phyloP scores from a whole-genome alignment of 495 filamentous ascomycete species.

The Sporormia fimetaria region DNA sequence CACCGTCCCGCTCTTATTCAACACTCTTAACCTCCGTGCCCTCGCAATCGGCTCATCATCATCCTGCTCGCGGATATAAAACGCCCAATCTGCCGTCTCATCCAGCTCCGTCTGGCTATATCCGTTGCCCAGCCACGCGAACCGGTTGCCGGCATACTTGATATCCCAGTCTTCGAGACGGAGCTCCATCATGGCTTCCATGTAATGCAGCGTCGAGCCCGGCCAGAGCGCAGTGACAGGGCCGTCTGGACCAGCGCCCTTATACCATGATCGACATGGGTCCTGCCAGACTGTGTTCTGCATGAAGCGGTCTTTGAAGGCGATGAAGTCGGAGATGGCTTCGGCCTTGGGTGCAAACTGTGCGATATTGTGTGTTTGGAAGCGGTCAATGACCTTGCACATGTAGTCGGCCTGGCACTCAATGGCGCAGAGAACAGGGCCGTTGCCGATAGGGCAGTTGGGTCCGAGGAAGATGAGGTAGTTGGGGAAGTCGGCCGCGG shows the following conservation, averaged over 20 bases:
- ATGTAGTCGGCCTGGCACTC: slow-evolving; percentile 45
- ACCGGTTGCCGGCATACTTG: slow-evolving; percentile 37
- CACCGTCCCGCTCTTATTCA: slow-evolving; percentile 28
- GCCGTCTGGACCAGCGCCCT: slow-evolving; percentile 30
- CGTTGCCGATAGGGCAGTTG: slow-evolving; percentile 40
- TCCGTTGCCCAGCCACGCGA: slow-evolving; percentile 42
- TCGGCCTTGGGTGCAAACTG: slow-evolving; percentile 32
- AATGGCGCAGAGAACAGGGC: slow-evolving; percentile 25
- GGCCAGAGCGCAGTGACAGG: slow-evolving; percentile 34
- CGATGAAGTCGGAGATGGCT: slow-evolving; percentile 38
- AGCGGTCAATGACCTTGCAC: slow-evolving; percentile 38
- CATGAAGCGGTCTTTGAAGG: slow-evolving; percentile 40
- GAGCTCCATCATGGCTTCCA: slow-evolving; percentile 39
- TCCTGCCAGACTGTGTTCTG: slow-evolving; percentile 37
- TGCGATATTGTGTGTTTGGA: slow-evolving; percentile 30
- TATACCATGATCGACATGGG: slow-evolving; percentile 47
- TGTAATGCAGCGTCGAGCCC: slow-evolving; percentile 35
- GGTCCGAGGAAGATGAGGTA: slow-evolving; percentile 30
- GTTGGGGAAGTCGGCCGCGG: slow-evolving; percentile 28
- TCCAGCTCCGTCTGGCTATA: slow-evolving; percentile 25
- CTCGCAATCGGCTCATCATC: slow-evolving; percentile 29
- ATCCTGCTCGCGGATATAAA: slow-evolving; percentile 35
- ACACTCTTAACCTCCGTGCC: slow-evolving; percentile 25
- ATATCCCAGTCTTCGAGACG: slow-evolving; percentile 43
- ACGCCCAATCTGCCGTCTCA: slow-evolving; percentile 32